A percentile compares a stretch with the other conserved stretches of the same genome.
These are phyloP conservation scores for Paraurostyla sp. DNA, from an alignment of 73 alveolate species.

Conservation along the genomic window DNA sequence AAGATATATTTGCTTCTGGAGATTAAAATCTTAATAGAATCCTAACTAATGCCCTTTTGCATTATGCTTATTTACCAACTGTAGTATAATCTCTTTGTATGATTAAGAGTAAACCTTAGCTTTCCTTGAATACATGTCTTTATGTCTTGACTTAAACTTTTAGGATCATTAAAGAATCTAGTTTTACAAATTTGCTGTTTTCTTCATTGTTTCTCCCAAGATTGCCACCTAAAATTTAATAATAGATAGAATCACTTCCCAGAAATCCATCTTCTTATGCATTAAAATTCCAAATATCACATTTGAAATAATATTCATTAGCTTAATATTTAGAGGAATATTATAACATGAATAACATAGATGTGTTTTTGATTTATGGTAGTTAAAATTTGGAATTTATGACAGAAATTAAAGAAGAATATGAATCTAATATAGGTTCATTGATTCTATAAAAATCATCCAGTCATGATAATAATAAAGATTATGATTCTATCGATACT, in stretches of 20 bases:
- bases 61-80: conserved; percentile 69
- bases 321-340: conserved; percentile 44
- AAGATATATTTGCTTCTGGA: conserved; percentile 61
- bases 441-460: not conserved
- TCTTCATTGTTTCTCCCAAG: conserved; percentile 4
- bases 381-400: conserved; percentile 30
- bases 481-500: not conserved
- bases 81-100: conserved; percentile 51
- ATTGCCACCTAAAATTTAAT: not conserved
- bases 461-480: not conserved
- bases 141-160: conserved; percentile 70
- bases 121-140: conserved; percentile 56
- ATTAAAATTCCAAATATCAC: not conserved
- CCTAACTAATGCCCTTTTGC: conserved; percentile 55
- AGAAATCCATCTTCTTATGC: conserved; percentile 36
- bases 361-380: conserved; percentile 48
- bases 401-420: conserved; percentile 33
- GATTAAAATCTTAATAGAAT: conserved; percentile 27
- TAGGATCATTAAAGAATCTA: conserved; percentile 14
- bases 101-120: conserved; percentile 48
- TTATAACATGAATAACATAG: conserved; percentile 31
- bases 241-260: conserved; percentile 13
- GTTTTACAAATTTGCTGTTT: not conserved
- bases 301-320: conserved; percentile 30
- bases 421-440: not conserved